Percentiles rank a stretch among this genome's conserved stretches.
Evolutionary conservation across 768 basidiomycete genomes (phyloP).

Genomic region (Saitozyma sp.): DNA sequence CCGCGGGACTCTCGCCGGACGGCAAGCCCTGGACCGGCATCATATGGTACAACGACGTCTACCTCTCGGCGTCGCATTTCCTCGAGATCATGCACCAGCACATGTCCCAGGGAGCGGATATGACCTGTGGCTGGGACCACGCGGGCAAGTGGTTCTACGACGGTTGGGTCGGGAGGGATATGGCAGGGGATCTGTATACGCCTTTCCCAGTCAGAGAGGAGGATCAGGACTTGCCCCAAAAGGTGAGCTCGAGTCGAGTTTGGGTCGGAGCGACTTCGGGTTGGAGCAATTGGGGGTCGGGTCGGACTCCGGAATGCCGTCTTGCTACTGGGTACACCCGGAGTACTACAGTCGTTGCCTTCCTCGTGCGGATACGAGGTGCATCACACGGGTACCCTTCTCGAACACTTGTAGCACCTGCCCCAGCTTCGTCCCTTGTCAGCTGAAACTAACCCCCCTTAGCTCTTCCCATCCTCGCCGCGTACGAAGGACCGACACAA

Average conservation of each 20-base stretch:
- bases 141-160: slow-evolving; percentile 51
- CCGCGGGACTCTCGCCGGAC: slow-evolving; percentile 32
- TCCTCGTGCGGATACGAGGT: too few relatives aligned
- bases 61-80: slow-evolving; percentile 42
- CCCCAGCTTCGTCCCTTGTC: not conserved
- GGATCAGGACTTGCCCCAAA: slow-evolving; percentile 38
- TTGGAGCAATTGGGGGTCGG: too few relatives aligned
- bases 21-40: slow-evolving; percentile 42
- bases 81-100: slow-evolving; percentile 52
- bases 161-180: slow-evolving; percentile 52
- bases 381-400: too few relatives aligned
- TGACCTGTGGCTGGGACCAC: slow-evolving; percentile 53
- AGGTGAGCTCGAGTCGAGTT: slow-evolving; percentile 23
- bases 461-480: slow-evolving; percentile 46
- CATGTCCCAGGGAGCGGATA: slow-evolving; percentile 46
- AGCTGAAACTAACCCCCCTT: too few relatives aligned
- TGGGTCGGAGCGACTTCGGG: too few relatives aligned
- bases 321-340: too few relatives aligned
- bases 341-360: too few relatives aligned
- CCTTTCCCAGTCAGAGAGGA: slow-evolving; percentile 42
- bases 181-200: slow-evolving; percentile 47
- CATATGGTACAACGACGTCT: slow-evolving; percentile 52
- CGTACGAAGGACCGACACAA: slow-evolving; percentile 35
- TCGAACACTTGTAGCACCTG: not conserved
- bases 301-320: too few relatives aligned